Conservation (phyloP, 192 early-diverging fungal species). For the Jimgerdemannia flammicorona region DNA sequence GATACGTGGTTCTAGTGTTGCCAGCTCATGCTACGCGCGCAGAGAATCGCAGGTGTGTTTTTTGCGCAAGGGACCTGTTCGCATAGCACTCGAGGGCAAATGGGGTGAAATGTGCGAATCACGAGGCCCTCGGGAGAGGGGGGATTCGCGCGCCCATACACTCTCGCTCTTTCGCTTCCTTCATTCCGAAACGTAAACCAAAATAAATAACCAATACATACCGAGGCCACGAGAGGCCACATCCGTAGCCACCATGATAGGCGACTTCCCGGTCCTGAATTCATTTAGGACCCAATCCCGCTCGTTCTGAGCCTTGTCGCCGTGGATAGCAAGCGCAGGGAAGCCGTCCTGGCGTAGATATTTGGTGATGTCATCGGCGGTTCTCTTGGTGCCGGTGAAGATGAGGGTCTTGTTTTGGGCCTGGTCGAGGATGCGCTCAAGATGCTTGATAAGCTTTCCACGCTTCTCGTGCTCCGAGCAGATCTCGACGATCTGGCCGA, state of each 20-base stretch:
- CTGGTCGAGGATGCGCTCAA: conserved; percentile 82
- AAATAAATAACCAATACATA: conserved; percentile 44
- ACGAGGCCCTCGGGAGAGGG: neutral
- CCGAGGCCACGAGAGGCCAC: conserved; percentile 95
- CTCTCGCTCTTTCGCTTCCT: conserved; percentile 7
- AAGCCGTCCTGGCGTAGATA: conserved; percentile 87
- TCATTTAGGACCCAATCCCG: conserved; percentile 95
- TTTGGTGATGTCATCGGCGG: conserved; percentile 84
- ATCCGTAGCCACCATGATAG: conserved; percentile 98
- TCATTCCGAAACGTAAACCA: neutral
- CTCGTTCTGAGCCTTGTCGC: conserved; percentile 93
- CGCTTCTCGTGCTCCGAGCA: conserved; percentile 85
- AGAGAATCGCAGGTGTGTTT: neutral
- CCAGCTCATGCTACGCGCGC: neutral
- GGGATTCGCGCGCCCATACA: neutral
- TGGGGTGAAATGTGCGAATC: neutral
- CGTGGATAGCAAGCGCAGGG: conserved; percentile 92
- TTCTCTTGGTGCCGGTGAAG: conserved; percentile 94
- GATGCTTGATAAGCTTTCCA: conserved; percentile 74
- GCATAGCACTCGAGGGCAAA: neutral
- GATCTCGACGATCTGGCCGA: conserved; percentile 91
- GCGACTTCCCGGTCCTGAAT: conserved; percentile 83
- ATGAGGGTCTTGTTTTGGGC: conserved; percentile 79
- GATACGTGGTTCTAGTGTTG: neutral
- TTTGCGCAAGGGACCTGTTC: neutral